Evolutionary conservation across 163 green algal species (phyloP), one percentile per base, ranked within the genome.

Genomic region (Volvox carteri): DNA sequence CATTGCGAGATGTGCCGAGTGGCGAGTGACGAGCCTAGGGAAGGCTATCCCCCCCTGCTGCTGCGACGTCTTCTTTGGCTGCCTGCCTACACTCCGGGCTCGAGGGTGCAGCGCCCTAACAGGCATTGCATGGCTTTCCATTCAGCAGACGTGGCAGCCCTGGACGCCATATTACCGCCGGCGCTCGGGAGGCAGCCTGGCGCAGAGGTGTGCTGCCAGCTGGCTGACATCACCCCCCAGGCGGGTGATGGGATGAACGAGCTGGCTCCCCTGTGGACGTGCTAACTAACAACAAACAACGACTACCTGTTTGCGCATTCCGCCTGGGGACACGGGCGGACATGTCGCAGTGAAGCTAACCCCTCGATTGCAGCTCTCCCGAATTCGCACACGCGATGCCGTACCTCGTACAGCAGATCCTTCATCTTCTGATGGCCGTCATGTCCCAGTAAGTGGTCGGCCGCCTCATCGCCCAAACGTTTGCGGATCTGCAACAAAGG

Each of bases 401-500:
- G 46, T 67, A 87, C 84, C 84, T 89, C 83, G 25, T 25, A 62
- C 23, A 88, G 67, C 37, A 88, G 83, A 25, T 81, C 54, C 84
- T 89, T 84, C n/a, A 89, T 62, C 54, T 50, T 35, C 84, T 84
- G 70, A 54, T 89, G 84, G 50, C 83, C 83, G 7, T 73, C 68
- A 14, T 44, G 16, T 0, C 72, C 84, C 41, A 89, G 41, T 42
- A 89, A 54, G n/a, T 75, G 74, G 16, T 89, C 84, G 3, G 84
- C 84, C 18, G 84, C 72, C 70, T 78, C 68, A 42, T 76, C 52
- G 4, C 84, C 84, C 54, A 89, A 52, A 0, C 72, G 84, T 52
- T 67, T 73, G 48, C 83, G 83, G 28, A 83, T 30, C 83, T 83
- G 68, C n/a, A n/a, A n/a, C n/a, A n/a, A n/a, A n/a, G n/a, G n/a